These are phyloP conservation scores for Coemansia erecta DNA, from an alignment of 192 early-diverging fungal species.

Conservation along the genomic window DNA sequence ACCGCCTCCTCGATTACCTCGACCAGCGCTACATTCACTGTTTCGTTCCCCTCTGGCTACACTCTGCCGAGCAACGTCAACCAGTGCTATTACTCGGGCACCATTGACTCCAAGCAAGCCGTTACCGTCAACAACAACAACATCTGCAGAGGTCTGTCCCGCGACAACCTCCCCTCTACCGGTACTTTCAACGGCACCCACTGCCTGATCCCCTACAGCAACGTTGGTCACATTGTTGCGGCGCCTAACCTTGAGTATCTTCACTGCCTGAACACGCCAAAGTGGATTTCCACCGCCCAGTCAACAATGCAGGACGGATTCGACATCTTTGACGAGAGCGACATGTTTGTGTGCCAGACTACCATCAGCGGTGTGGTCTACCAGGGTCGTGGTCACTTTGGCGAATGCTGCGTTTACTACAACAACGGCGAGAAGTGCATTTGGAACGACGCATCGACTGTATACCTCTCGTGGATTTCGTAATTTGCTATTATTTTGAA, in stretches of 20 bases:
- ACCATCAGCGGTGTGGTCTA: not conserved
- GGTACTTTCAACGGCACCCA: not conserved
- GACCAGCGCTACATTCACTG: not conserved
- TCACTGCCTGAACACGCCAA: not conserved
- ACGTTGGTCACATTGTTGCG: not conserved
- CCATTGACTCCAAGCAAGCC: not conserved
- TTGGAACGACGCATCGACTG: conserved; percentile 4
- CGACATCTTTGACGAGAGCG: not conserved
- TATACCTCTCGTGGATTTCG: conserved; percentile 15
- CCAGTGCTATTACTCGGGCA: not conserved
- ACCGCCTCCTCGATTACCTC: not conserved
- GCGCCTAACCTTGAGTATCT: not conserved
- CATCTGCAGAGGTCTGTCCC: not conserved
- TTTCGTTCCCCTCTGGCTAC: not conserved
- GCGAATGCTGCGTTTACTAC: not conserved
- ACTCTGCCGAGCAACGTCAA: not conserved
- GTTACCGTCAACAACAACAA: not conserved
- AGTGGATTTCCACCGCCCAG: not conserved
- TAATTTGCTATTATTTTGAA: too few species aligned
- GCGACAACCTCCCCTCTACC: not conserved
- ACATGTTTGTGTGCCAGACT: not conserved
- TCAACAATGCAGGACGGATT: not conserved
- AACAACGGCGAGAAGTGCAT: conserved; percentile 14
- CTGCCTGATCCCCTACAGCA: conserved; percentile 4
- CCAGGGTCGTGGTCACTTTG: not conserved